Evolutionary conservation across 768 basidiomycete genomes (phyloP), one percentile per base, ranked within the genome.

Genomic region (Boletus reticulatus): DNA sequence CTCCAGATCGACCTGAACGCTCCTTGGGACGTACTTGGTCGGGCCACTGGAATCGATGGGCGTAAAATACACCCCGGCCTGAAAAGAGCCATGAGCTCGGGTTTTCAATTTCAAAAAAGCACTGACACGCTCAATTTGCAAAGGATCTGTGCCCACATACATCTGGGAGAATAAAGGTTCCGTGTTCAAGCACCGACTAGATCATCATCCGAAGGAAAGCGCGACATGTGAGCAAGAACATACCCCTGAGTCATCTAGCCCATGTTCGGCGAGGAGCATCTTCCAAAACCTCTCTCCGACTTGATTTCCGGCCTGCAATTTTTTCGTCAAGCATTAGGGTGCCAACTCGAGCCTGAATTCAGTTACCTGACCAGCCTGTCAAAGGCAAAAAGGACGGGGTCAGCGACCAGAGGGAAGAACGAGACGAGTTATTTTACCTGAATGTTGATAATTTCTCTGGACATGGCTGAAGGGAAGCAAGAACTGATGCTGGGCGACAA

Each of bases 281-380:
- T 87, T 78, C 94, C 94, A 97, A 72, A 96, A 98, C 43, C 81
- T 80, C 64, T 91, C 89, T 50, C 93, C 92, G 43, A 91, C 82
- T 72, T 87, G 85, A 64, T 87, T 88, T 59, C 87, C 84, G 29
- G 87, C 87, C 84, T 86, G 47, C 5, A 58, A 53, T 6, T 50
- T 67, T 67, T 55, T 13, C 5, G 55, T 67, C 49, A 69, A 58
- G 58, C 50, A 49, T 57, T 55, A 57, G 53, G 57, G 50, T 60
- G 55, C 46, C 37, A 45, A 36, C 36, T 6, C 36, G 34, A 29
- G n/a, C n/a, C 13, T 31, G 32, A 22, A 27, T 49, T 42, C 12
- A 42, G 13, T 59, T 65, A 89, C 88, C 80, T 90, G 89, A 36
- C 89, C 89, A 56, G 76, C 85, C 89, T 89, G 47, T 50, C 24